phyloP scores from a whole-genome alignment of 1,284 basidiomycete species.

The Moesziomyces parantarcticus region DNA sequence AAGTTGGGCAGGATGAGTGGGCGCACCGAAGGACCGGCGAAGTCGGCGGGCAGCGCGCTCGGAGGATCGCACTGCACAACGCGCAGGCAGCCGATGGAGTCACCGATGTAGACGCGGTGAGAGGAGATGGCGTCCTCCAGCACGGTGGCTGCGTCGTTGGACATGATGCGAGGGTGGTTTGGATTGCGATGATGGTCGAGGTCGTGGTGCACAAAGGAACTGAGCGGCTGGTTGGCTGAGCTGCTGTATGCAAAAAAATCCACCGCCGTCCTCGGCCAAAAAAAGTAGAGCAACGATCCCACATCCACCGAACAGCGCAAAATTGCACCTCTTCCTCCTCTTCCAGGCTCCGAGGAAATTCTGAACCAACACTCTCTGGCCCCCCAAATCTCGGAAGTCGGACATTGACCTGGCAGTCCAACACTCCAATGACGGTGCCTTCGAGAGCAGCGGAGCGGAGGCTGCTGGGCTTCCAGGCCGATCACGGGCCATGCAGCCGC shows the following conservation, averaged over 20 bases:
- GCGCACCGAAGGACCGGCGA: conserved; percentile 29
- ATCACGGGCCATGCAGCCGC: conserved; percentile 3
- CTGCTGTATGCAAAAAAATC: too few relatives aligned
- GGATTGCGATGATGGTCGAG: too few relatives aligned
- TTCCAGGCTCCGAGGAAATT: too few relatives aligned
- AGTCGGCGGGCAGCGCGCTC: conserved; percentile 20
- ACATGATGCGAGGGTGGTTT: conserved; percentile 14
- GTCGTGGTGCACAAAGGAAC: too few relatives aligned
- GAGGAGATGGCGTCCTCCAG: conserved; percentile 35
- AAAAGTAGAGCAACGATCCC: background rate
- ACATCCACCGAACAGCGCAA: background rate
- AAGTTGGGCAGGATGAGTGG: conserved; percentile 41
- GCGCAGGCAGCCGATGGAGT: conserved; percentile 49
- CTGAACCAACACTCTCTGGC: conserved; percentile 10
- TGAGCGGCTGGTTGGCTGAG: too few relatives aligned
- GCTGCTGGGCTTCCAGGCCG: background rate
- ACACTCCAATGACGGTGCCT: background rate
- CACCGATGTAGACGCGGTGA: conserved; percentile 47
- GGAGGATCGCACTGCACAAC: conserved; percentile 37
- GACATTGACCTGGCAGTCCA: background rate
- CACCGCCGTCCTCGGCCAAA: background rate
- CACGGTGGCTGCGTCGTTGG: conserved; percentile 10
- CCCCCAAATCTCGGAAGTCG: conserved; percentile 12
- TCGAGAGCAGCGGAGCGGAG: too few relatives aligned
- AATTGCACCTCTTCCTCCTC: conserved; percentile 3